Percentiles rank a stretch among this genome's conserved stretches.
Conservation (phyloP, 305 asterid genomes). For the Fraxinus dipetala region DNA sequence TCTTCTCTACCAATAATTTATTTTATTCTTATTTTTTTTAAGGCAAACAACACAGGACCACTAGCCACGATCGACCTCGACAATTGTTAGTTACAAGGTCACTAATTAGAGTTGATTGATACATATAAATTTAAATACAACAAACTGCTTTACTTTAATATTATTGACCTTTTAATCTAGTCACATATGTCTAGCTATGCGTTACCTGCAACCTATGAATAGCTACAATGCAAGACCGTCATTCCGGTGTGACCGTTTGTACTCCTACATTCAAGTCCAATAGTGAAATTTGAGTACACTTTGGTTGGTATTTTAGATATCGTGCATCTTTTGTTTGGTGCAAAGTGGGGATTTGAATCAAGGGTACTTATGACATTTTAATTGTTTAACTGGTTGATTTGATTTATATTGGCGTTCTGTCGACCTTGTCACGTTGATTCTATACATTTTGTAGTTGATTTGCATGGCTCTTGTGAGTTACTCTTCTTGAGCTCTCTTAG, state of each 20-base stretch:
- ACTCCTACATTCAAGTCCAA: not conserved
- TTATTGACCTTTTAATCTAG: not conserved
- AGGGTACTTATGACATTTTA: not conserved
- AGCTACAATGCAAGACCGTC: not conserved
- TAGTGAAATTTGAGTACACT: not conserved
- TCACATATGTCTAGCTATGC: not conserved
- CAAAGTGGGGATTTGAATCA: not conserved
- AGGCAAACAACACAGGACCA: constrained; percentile 32
- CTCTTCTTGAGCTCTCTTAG: not conserved
- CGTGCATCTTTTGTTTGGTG: not conserved
- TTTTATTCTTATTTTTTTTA: constrained; percentile 8
- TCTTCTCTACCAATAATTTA: constrained; percentile 12
- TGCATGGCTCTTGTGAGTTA: not conserved
- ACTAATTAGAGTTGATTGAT: constrained; percentile 20
- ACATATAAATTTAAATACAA: constrained; percentile 10
- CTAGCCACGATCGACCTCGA: constrained; percentile 19
- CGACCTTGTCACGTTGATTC: not conserved
- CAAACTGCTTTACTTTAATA: not conserved
- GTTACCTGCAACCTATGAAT: not conserved
- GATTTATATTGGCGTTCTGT: not conserved
- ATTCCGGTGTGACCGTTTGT: not conserved
- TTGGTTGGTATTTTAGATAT: not conserved
- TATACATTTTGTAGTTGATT: not conserved
- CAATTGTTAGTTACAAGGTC: not conserved
- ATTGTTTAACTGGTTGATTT: not conserved